Base-by-base conservation (phyloP, 2,329 filamentous ascomycete genomes). In the Sclerotinia subarctica region DNA sequence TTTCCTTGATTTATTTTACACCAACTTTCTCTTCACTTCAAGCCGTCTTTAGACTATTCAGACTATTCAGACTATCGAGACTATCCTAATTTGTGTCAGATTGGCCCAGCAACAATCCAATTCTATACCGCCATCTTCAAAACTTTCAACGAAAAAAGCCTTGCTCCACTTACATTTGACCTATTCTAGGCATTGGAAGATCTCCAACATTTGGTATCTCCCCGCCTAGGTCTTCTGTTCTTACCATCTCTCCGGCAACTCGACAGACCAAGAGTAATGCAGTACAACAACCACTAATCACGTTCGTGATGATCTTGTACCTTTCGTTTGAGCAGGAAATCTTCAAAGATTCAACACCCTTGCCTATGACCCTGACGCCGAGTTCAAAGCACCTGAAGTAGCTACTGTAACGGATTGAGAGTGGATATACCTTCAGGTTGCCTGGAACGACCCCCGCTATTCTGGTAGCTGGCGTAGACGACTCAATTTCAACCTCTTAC, bases 371-470 rank as follows among this genome's bases (percentile, higher is more conserved):
- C 24, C 46, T 26, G 35, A 57, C 62, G 32, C 62, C 52, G 17
- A 65, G 51, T 57, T 35, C 51, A 64, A n/a, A 65, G 51, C 35
- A 65, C 29, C 38, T 57, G 49, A 51, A 62, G 49, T 59, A 49
- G 64, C 54, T 66, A 60, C 64, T 38, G 64, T 67, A 67, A 47
- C 56, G 32, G 44, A 56, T 47, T 35, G 26, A 49, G 64, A 42
- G 56, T 52, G 64, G 64, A 67, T 67, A 67, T 52, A 66, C 32
- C 54, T 53, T 56, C 52, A 51, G 54, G 32, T 66, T 67, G 46
- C 64, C 64, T 66, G 38, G 64, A 62, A 66, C 64, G 51, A 52
- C 24, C 64, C 64, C 64, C 64, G 64, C 64, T 52, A 67, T 57
- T 62, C 32, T 46, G 19, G 64, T 35, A 60, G n/a, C 47, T 62